These are phyloP conservation scores for Curvularia lunata DNA, from an alignment of 2,329 filamentous ascomycete genomes.

Conservation along the genomic window DNA sequence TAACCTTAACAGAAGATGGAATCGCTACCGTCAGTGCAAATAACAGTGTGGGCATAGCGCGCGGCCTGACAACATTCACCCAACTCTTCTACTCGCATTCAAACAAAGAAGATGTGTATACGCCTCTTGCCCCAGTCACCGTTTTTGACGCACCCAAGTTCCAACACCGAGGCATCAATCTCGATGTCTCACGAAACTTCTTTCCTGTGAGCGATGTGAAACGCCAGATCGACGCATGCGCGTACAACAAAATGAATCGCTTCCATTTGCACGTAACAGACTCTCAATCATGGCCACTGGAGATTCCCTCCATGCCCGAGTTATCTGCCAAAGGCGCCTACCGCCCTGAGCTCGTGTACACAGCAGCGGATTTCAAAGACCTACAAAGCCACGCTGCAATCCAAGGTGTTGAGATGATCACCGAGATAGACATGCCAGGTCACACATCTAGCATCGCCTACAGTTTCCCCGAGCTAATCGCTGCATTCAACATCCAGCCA, in stretches of 20 bases:
- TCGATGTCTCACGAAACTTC: conserved; percentile 78
- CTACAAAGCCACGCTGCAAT: conserved; percentile 74
- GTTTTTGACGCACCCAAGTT: conserved; percentile 79
- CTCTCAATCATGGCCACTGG: conserved; percentile 84
- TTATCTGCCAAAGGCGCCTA: conserved; percentile 78
- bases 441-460: conserved; percentile 73
- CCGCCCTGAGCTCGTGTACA: conserved; percentile 69
- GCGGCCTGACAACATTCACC: conserved; percentile 76
- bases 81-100: conserved; percentile 82
- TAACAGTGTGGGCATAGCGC: conserved; percentile 72
- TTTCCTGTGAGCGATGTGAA: conserved; percentile 71
- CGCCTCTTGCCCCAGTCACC: conserved; percentile 69
- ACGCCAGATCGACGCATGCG: conserved; percentile 75
- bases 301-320: conserved; percentile 75
- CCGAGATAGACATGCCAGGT: conserved; percentile 83
- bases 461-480: conserved; percentile 73
- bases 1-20: conserved; percentile 66
- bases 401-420: conserved; percentile 72
- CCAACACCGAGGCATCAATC: conserved; percentile 76
- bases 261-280: conserved; percentile 84
- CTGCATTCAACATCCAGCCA: conserved; percentile 64
- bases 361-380: conserved; percentile 65
- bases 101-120: conserved; percentile 65
- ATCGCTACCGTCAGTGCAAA: conserved; percentile 67
- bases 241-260: conserved; percentile 83